These are phyloP conservation scores for Amborella trichopoda DNA, from an alignment of 164 flowering plant species.

Conservation along the genomic window DNA sequence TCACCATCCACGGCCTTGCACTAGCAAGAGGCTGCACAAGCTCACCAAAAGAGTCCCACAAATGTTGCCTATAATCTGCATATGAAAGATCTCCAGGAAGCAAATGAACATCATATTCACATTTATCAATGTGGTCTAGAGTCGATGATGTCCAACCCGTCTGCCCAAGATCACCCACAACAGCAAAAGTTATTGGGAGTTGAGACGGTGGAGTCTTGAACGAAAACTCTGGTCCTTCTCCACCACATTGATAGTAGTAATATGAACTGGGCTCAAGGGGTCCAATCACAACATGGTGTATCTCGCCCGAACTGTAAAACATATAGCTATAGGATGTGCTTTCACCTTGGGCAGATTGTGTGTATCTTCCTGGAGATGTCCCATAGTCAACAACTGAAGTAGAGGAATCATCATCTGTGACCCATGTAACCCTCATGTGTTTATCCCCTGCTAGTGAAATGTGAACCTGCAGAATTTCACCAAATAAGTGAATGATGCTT, in stretches of 20 bases:
- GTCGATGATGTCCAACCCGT: constrained; percentile 94
- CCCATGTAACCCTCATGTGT: constrained; percentile 74
- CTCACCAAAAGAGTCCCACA: constrained; percentile 90
- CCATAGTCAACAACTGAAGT: constrained; percentile 81
- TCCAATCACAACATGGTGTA: constrained; percentile 89
- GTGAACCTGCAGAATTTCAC: constrained; percentile 57
- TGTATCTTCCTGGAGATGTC: constrained; percentile 45
- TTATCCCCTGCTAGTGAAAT: constrained; percentile 79
- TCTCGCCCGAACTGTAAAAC: constrained; percentile 70
- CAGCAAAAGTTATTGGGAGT: constrained; percentile 75
- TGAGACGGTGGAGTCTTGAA: constrained; percentile 84
- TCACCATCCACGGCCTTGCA: constrained; percentile 95
- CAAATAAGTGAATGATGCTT: too few relatives aligned
- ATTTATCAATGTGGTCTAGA: constrained; percentile 61
- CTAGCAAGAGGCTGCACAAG: constrained; percentile 93
- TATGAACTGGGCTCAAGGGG: constrained; percentile 38
- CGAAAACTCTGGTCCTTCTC: constrained; percentile 66
- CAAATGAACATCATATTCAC: constrained; percentile 74
- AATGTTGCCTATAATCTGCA: constrained; percentile 71
- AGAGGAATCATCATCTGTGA: constrained; percentile 40
- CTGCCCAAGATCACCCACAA: constrained; percentile 95
- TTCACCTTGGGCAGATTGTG: constrained; percentile 42
- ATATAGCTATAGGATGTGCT: constrained; percentile 66
- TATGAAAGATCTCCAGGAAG: constrained; percentile 96
- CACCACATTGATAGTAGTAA: constrained; percentile 79